Evolutionary conservation across 371 early-diverging fungal species (phyloP), one percentile per base, ranked within the genome.

Genomic region (Mortierella sp.): DNA sequence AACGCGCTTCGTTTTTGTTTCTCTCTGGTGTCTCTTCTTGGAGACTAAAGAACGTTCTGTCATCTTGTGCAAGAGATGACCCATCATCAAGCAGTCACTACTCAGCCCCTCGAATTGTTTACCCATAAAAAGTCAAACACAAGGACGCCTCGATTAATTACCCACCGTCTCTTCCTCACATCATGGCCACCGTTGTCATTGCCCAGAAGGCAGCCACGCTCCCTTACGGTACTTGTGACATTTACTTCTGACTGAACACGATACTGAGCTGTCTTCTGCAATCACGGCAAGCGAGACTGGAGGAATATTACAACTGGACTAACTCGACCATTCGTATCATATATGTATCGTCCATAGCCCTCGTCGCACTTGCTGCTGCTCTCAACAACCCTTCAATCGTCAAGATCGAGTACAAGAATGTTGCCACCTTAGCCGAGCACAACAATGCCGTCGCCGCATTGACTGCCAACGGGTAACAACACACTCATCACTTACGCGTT

Each of bases 391-490:
- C 76, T 49, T 61, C 70, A 1, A 47, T 69, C 23, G 76, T 43
- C 64, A 76, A 76, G 65, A 58, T 76, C 48, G 76, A 76, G 54
- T 76, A 76, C 65, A 69, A 76, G 65, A 76, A 69, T 48, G 65
- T 76, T 14, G 55, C 76, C 17, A 57, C 76, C 12, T 56, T 76
- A 14, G 76, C 69, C 21, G 76, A 76, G 52, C 72, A 72, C n/a
- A 64, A 61, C 70, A 69, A 69, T 42, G 76, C 76, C 44, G 49
- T 55, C 31, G 65, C 52, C 14, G 69, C 76, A 6, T 37, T 76
- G 57, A 56, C 43, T 19, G 69, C 65, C 30, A 55, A 60, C 48
- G 76, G 76, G 76, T 76, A 76, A 37, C 19, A 31, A 43, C 6
- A 21, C 17, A 21, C 6, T n/a, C n/a, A n/a, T n/a, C n/a, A n/a